Evolutionary conservation across 2,329 filamentous ascomycete genomes (phyloP), one percentile per base, ranked within the genome.

Genomic region (Raffaelea arxii): DNA sequence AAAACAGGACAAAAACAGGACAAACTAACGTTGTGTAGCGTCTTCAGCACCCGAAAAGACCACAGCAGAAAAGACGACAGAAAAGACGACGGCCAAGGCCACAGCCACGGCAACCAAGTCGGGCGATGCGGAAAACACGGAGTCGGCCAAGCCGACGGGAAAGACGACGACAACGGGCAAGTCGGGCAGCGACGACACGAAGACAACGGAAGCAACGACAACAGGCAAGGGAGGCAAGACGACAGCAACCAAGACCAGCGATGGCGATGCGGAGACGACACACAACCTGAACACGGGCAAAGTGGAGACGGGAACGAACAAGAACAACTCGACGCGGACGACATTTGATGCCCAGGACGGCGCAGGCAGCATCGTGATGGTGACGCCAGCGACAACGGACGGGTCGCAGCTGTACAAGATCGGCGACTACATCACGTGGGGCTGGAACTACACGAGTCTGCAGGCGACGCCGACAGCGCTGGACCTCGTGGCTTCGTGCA

Each of bases 371-470:
- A 67, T 80, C 32, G 63, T 66, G 41, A 74, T 82, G 66, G 54
- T 74, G 39, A 71, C 67, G 2, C 79, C 79, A 1, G 63, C 67
- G 35, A 60, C 66, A 6, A 67, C 65, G 3, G 58, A 62, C 11
- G 65, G 67, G 23, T 66, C 68, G 10, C 66, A 71, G 49, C 67
- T 79, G 36, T 81, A 76, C 69, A 77, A 77, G 57, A 77, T 82
- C 50, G 74, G 75, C 50, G 71, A 80, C 56, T 66, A 66, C 39
- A 65, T 81, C 38, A 82, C 77, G 14, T 78, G 75, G 62, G 70
- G 64, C 41, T 84, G 78, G 78, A 82, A 82, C 63, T 83, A 82
- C 65, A 83, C 80, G 4, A 72, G 72, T 39, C 60, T 84, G 25
- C 66, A 70, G 46, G 76, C 65, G 23, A 74, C 68, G 1, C 80